A percentile compares a stretch with the other conserved stretches of the same genome.
These are phyloP conservation scores for Dendrocalamus latiflorus DNA, from an alignment of 202 grass and related monocot genomes.

Conservation along the genomic window DNA sequence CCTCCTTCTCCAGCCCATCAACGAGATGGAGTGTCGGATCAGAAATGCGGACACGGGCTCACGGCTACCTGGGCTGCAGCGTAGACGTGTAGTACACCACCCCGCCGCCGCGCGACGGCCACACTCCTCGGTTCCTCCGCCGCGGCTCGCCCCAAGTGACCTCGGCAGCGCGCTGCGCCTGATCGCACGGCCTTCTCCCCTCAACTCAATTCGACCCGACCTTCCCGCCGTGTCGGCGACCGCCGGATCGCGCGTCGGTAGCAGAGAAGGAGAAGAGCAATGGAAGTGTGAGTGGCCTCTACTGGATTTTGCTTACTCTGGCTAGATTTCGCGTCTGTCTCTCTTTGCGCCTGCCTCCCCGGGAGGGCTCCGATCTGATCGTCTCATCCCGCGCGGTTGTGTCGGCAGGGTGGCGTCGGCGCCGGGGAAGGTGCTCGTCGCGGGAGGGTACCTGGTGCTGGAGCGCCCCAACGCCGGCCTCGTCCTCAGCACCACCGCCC, in stretches of 20 bases:
- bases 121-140: too few relatives aligned
- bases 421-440: constrained; percentile 84
- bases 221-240: background rate
- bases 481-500: constrained; percentile 86
- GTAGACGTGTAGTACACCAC: background rate
- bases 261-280: constrained; percentile 6
- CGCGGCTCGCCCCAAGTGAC: background rate
- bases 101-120: too few relatives aligned
- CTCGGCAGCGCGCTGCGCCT: background rate
- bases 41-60: background rate
- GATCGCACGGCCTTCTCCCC: background rate
- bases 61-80: background rate
- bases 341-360: background rate
- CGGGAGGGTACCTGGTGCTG: constrained; percentile 86
- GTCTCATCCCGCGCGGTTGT: background rate
- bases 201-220: background rate
- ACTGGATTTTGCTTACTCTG: background rate
- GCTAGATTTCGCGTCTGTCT: background rate
- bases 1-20: background rate
- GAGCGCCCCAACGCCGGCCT: constrained; percentile 84
- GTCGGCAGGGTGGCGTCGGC: constrained; percentile 74
- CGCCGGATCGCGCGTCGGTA: background rate
- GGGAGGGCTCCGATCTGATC: constrained; percentile 15
- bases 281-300: constrained; percentile 67
- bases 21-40: background rate